Evolutionary conservation across 495 filamentous ascomycete species (phyloP), one percentile per base, ranked within the genome.

Genomic region (Clavariopsis aquatica): DNA sequence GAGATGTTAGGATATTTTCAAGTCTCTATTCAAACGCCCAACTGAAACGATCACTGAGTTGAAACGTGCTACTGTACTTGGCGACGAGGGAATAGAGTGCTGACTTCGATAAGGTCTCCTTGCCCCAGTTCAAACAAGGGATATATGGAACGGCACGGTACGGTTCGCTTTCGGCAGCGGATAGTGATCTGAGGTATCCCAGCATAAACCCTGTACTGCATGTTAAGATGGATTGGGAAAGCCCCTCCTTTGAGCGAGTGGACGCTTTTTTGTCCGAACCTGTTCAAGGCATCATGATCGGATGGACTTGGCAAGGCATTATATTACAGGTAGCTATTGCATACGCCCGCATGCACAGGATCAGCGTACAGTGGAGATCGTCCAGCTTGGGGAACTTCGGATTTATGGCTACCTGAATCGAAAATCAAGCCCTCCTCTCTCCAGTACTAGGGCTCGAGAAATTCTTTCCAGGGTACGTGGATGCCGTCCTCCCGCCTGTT

Each of bases 141-240:
- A 56, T 26, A 7, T 47, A 17, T 19, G 63, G 56, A 29, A 51
- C 63, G 63, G 63, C 26, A 60, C 63, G 63, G 45, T 54, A 38
- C 63, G 38, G 63, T 54, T 55, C 51, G 20, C 28, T n/a, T 38
- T 27, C 45, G 45, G 46, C 43, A 49, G 51, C 57, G 62, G 54
- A 29, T 59, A 65, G 51, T 51, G 20, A 31, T 46, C 22, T 28
- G 31, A 27, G 23, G 47, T 62, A 22, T n/a, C 20, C 49, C 20
- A 45, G 49, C 31, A 5, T 29, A 62, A 27, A 45, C 47, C 29
- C 23, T 13, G 20, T 38, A 31, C 45, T 65, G 55, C 62, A 64
- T 3, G n/a, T n/a, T 5, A 56, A 38, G 52, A 31, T 43, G 19
- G 17, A 57, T 51, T 17, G 12, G 61, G 61, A 47, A 4, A 24